phyloP scores from a whole-genome alignment of 1,284 basidiomycete genomes.

The Ustilago esculenta region DNA sequence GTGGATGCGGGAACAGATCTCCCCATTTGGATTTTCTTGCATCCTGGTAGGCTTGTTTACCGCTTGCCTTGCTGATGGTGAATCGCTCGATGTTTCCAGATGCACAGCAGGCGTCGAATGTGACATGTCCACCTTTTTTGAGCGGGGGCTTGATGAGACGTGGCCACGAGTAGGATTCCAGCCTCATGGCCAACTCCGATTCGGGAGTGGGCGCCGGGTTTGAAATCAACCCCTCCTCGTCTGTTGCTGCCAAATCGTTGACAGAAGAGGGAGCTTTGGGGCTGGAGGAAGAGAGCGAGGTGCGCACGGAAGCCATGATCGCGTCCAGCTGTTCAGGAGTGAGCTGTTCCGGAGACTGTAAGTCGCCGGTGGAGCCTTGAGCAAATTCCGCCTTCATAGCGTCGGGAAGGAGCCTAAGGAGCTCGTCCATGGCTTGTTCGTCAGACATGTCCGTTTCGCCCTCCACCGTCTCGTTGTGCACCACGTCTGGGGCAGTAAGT shows the following conservation, averaged over 20 bases:
- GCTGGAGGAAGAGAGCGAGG: background rate
- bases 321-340: slow-evolving; percentile 37
- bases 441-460: slow-evolving; percentile 22
- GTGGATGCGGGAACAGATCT: slow-evolving; percentile 86
- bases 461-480: background rate
- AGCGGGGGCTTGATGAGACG: slow-evolving; percentile 87
- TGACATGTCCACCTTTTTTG: slow-evolving; percentile 91
- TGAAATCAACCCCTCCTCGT: slow-evolving; percentile 2
- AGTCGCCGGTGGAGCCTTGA: background rate
- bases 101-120: slow-evolving; percentile 86
- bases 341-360: background rate
- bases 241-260: background rate
- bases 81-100: slow-evolving; percentile 88
- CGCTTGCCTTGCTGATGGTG: slow-evolving; percentile 89
- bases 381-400: slow-evolving; percentile 34
- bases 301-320: slow-evolving; percentile 31
- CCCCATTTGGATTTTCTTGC: slow-evolving; percentile 93
- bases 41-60: slow-evolving; percentile 93
- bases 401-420: slow-evolving; percentile 41
- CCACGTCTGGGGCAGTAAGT: background rate
- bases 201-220: background rate
- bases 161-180: slow-evolving; percentile 75
- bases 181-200: slow-evolving; percentile 45
- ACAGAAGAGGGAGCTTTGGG: background rate
- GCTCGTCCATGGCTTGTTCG: slow-evolving; percentile 38